Evolutionary conservation across 1,284 basidiomycete species (phyloP).

Genomic region (Fomitopsis betulina): DNA sequence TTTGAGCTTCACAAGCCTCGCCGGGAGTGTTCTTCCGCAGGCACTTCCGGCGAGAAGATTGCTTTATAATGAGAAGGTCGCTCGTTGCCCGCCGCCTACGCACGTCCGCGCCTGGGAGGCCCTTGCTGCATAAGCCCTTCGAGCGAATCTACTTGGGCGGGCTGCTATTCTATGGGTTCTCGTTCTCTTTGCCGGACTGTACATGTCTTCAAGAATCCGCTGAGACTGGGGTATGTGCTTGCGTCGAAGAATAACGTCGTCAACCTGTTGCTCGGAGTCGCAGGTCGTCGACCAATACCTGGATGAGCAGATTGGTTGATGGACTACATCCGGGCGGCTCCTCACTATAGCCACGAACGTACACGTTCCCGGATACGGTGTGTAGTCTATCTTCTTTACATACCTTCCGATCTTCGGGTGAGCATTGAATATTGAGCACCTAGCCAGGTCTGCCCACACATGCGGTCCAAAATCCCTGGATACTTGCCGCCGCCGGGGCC

Average conservation of each 20-base stretch:
- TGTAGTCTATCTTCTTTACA: conserved; percentile 39
- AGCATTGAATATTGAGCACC: neutral
- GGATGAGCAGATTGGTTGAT: conserved; percentile 35
- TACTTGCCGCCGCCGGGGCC: conserved; percentile 45
- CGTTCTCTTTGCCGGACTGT: conserved; percentile 47
- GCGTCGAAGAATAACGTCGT: conserved; percentile 19
- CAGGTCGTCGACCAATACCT: no score
- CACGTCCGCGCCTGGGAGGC: conserved; percentile 1
- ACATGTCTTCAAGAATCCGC: conserved; percentile 48
- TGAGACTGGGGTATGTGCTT: conserved; percentile 50
- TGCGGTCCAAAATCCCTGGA: conserved; percentile 40
- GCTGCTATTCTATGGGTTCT: conserved; percentile 40
- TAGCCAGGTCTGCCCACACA: conserved; percentile 36
- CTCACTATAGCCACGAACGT: conserved; percentile 61
- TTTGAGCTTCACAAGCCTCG: no score
- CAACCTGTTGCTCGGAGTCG: conserved; percentile 50
- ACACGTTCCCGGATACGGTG: conserved; percentile 60
- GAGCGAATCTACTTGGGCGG: conserved; percentile 28
- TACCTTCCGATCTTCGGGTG: conserved; percentile 49
- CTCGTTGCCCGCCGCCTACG: neutral
- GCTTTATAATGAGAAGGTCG: no score
- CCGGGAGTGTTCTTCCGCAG: no score
- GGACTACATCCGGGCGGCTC: conserved; percentile 70
- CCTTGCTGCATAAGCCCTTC: neutral
- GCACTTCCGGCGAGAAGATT: neutral